Base-by-base conservation (phyloP, 192 early-diverging fungal genomes). In the Nowakowskiella sp. region DNA sequence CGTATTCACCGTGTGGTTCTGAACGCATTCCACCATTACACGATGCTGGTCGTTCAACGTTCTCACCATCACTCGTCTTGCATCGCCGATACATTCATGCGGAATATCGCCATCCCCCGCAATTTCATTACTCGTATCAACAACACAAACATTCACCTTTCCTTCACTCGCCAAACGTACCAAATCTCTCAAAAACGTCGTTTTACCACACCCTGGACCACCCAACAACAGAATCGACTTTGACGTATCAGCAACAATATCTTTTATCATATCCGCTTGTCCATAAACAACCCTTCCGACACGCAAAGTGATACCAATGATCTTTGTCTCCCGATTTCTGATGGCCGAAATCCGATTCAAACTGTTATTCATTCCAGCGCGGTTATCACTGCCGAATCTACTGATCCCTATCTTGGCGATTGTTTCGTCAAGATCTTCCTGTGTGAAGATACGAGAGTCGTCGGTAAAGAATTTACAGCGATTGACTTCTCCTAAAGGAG, bases 71-170 rank as follows among this genome's bases (percentile, higher is more conserved):
- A 51, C 24, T 21, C 49, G 26, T 51, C 49, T 51, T 3, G 49
- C 19, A 4, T 19, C 24, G 43, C 24, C 7, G 4, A 51, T 13
- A 4, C 9, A 7, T 6, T 24, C 21, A 25, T 21, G 49, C 2
- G 43, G 34, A 49, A 49, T 49, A 13, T 51, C 6, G 21, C 49
- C 26, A 27, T 51, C 43, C 3, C 49, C 49, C 23, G n/a, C 7
- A 5, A 51, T 4, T 51, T 51, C 49, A 13, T 51, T 51, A 2
- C 34, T 42, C 5, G 49, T 51, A 42, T 51, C 49, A 6, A 51
- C 26, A 5, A 51, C 21, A 3, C 36, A 19, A 27, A 31, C 7
- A 31, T 51, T 24, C n/a, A 13, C n/a, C 7, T 51, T 22, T 4
- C 43, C 22, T 31, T 51, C 21, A 4, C 21, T 31, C 34, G 22